Percentiles rank a stretch among this genome's conserved stretches.
Conservation (phyloP, 73 alveolate genomes). For the Stentor roeselii region DNA sequence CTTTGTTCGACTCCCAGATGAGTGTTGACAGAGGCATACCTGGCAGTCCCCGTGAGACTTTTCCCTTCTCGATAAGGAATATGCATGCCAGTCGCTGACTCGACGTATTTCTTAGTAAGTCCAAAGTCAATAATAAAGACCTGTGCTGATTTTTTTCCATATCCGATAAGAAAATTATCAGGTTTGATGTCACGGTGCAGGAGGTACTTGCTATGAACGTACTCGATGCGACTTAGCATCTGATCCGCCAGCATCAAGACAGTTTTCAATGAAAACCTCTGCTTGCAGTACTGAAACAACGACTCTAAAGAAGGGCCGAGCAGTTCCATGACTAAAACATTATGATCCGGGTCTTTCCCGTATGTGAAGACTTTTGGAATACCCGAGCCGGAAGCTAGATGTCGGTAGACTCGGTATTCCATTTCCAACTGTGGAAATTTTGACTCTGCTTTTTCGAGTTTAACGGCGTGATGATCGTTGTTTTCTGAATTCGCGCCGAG, state of each 20-base stretch:
- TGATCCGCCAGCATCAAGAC: conserved; percentile 73
- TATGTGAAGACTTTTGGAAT: conserved; percentile 43
- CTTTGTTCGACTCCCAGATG: conserved; percentile 66
- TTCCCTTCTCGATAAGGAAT: conserved; percentile 90
- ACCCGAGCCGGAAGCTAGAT: conserved; percentile 45
- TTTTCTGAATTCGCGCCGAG: conserved; percentile 42
- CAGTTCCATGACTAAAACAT: conserved; percentile 81
- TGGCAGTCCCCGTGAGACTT: conserved; percentile 94
- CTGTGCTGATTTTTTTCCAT: conserved; percentile 52
- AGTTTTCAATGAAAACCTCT: conserved; percentile 65
- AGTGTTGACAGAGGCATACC: conserved; percentile 62
- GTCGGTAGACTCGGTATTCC: conserved; percentile 46
- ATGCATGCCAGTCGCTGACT: conserved; percentile 72
- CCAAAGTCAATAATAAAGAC: conserved; percentile 68
- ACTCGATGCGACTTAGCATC: conserved; percentile 79
- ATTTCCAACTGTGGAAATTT: conserved; percentile 45
- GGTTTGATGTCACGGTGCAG: conserved; percentile 92
- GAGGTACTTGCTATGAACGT: conserved; percentile 68
- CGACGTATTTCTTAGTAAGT: conserved; percentile 58
- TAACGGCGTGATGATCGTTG: conserved; percentile 68
- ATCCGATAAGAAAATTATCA: conserved; percentile 84
- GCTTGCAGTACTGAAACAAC: conserved; percentile 59
- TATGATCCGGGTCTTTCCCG: conserved; percentile 68
- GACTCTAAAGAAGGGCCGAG: conserved; percentile 91
- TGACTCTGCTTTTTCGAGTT: conserved; percentile 54